Conservation (phyloP, 768 basidiomycete genomes). For the Calocybe indica region DNA sequence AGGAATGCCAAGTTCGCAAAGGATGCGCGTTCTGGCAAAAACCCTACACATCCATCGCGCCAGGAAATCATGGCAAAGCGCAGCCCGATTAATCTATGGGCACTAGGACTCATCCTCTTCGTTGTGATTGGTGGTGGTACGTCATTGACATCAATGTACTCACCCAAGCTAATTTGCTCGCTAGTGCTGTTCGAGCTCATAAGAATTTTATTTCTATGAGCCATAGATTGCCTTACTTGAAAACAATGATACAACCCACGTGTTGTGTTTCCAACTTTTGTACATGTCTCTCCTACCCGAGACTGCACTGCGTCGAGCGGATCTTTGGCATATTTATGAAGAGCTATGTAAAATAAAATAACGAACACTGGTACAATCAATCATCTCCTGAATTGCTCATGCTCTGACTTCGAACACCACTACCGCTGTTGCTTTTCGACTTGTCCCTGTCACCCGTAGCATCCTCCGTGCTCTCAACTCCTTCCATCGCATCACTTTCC, state of each 20-base stretch:
- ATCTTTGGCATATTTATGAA: no score
- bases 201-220: constrained; percentile 59
- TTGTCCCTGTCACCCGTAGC: constrained; percentile 25
- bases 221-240: no score
- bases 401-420: constrained; percentile 49
- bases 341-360: no score
- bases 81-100: constrained; percentile 73
- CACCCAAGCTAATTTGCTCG: constrained; percentile 1
- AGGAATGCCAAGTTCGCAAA: constrained; percentile 78
- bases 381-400: constrained; percentile 54
- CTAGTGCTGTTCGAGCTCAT: constrained; percentile 72
- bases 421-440: constrained; percentile 27
- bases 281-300: no score
- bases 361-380: constrained; percentile 17
- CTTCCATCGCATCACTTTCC: constrained; percentile 77
- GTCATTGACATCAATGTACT: constrained; percentile 16
- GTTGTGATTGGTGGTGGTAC: constrained; percentile 77
- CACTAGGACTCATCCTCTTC: constrained; percentile 67
- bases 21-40: constrained; percentile 70
- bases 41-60: constrained; percentile 64
- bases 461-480: constrained; percentile 42
- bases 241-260: no score
- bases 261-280: no score
- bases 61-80: constrained; percentile 66
- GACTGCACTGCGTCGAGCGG: no score